A percentile compares a stretch with the other conserved stretches of the same genome.
These are phyloP conservation scores for Colletotrichum magnum DNA, from an alignment of 2,329 filamentous ascomycete species.

Conservation along the genomic window DNA sequence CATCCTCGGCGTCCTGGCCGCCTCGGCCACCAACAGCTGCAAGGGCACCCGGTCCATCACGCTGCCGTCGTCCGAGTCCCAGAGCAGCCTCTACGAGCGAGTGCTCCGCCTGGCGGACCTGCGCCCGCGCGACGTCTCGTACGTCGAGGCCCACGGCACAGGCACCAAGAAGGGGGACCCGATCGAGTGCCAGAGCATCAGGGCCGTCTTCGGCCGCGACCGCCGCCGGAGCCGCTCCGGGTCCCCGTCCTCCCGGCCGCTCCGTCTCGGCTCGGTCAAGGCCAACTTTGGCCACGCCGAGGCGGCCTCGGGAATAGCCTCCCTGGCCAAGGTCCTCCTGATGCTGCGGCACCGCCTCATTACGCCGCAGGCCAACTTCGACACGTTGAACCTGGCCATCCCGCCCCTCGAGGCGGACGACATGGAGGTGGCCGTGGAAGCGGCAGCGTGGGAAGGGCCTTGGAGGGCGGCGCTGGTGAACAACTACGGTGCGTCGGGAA, in stretches of 20 bases:
- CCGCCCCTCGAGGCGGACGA: constrained; percentile 44
- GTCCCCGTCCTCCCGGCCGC: neutral
- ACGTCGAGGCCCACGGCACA: constrained; percentile 56
- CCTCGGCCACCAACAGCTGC: constrained; percentile 58
- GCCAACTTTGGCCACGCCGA: constrained; percentile 41
- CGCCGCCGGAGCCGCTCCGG: constrained; percentile 47
- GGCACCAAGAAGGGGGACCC: constrained; percentile 54
- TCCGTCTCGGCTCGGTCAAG: constrained; percentile 39
- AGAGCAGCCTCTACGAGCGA: constrained; percentile 60
- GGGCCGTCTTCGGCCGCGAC: constrained; percentile 26
- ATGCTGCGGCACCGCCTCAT: constrained; percentile 44
- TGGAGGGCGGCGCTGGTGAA: constrained; percentile 49
- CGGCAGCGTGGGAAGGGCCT: neutral
- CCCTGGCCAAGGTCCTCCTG: constrained; percentile 46
- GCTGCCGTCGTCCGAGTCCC: constrained; percentile 42
- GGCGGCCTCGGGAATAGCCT: constrained; percentile 41
- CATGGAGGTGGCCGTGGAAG: neutral
- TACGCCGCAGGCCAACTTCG: constrained; percentile 51
- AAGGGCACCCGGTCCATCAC: constrained; percentile 51
- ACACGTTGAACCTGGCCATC: constrained; percentile 65
- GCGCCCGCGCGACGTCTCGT: constrained; percentile 44
- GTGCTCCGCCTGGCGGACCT: constrained; percentile 65
- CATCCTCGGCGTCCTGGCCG: constrained; percentile 56
- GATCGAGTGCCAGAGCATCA: constrained; percentile 41
- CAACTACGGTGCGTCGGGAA: constrained; percentile 52